Evolutionary conservation across 2,329 filamentous ascomycete genomes (phyloP).

Genomic region (Colletotrichum lupini): DNA sequence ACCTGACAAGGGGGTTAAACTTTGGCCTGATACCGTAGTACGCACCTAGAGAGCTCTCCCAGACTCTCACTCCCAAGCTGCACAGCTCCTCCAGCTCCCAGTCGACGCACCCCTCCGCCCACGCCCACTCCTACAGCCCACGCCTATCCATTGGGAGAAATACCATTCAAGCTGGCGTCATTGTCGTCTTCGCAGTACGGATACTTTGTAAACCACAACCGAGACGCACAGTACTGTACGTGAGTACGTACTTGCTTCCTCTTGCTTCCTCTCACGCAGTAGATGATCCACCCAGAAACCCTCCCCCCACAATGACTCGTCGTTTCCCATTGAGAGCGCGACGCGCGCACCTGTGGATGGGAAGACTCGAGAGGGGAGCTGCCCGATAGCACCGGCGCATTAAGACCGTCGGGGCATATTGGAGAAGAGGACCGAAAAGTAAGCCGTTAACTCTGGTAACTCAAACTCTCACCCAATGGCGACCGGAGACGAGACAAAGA

Average conservation of each 20-base stretch:
- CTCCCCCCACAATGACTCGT: conserved; percentile 24
- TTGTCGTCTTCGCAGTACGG: background rate
- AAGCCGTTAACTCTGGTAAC: background rate
- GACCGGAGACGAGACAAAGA: background rate
- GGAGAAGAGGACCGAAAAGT: background rate
- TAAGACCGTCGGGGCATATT: background rate
- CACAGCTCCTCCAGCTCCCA: background rate
- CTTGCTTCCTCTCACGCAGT: background rate
- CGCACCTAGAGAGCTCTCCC: background rate
- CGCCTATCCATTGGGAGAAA: background rate
- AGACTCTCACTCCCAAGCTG: background rate
- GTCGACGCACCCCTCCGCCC: background rate
- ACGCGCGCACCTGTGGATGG: background rate
- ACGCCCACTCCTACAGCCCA: background rate
- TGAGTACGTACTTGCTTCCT: background rate
- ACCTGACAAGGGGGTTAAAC: too few species aligned
- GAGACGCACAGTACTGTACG: background rate
- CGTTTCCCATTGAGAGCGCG: conserved; percentile 11
- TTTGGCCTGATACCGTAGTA: too few species aligned
- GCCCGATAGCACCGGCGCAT: conserved; percentile 3
- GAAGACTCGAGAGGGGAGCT: background rate
- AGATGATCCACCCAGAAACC: conserved; percentile 8
- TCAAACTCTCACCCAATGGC: background rate
- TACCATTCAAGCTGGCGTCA: background rate
- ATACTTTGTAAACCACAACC: background rate